Percentiles rank a stretch among this genome's conserved stretches.
phyloP scores from a whole-genome alignment of 1,139 yeast species.

The Kodamaea anthophila region DNA sequence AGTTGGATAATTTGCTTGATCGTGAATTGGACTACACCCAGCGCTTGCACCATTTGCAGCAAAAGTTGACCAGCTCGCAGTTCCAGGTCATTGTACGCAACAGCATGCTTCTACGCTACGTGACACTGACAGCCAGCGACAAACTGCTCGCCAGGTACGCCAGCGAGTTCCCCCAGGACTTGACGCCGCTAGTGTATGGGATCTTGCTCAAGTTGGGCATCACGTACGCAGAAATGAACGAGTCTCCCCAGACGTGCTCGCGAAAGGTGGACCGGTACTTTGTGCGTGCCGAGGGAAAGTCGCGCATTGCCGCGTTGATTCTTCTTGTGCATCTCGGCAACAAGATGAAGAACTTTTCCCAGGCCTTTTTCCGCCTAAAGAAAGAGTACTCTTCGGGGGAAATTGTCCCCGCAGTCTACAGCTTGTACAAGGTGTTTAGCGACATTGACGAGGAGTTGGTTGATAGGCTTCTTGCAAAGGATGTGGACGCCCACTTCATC shows the following conservation, averaged over 20 bases:
- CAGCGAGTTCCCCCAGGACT: conserved; percentile 26
- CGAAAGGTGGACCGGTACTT: conserved; percentile 22
- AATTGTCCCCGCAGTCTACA: conserved; percentile 9
- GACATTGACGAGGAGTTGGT: background rate
- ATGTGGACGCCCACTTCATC: conserved; percentile 27
- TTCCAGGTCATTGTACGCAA: conserved; percentile 37
- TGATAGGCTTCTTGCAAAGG: conserved; percentile 4
- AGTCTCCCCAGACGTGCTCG: conserved; percentile 7
- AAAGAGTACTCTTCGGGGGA: conserved; percentile 2
- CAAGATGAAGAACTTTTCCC: conserved; percentile 6
- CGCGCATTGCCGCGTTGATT: conserved; percentile 6
- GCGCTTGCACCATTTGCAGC: conserved; percentile 26
- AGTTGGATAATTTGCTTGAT: conserved; percentile 30
- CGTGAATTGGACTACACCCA: conserved; percentile 41
- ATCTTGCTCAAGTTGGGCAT: conserved; percentile 25
- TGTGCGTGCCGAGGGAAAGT: conserved; percentile 1
- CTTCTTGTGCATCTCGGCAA: conserved; percentile 6
- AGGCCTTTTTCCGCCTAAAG: conserved; percentile 6
- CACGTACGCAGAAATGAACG: conserved; percentile 22
- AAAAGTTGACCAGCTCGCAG: conserved; percentile 42
- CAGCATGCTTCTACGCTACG: conserved; percentile 35
- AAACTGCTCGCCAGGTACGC: conserved; percentile 16
- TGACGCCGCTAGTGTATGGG: conserved; percentile 26
- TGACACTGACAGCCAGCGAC: conserved; percentile 31
- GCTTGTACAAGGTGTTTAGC: conserved; percentile 21